Percentiles rank a stretch among this genome's conserved stretches.
phyloP scores from a whole-genome alignment of 495 filamentous ascomycete genomes.

The Clavariopsis aquatica region DNA sequence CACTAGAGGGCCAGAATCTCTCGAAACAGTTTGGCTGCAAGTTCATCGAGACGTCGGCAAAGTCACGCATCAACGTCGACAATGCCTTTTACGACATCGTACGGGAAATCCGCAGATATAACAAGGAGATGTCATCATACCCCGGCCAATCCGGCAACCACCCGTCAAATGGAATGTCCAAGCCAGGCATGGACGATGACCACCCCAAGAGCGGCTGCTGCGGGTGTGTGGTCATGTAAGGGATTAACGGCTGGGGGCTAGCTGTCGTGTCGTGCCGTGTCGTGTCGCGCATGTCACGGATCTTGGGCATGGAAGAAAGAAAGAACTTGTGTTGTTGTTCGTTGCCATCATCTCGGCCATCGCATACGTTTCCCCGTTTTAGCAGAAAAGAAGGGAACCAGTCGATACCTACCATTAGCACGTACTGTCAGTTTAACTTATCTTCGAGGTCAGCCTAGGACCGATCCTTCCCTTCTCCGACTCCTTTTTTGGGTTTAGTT shows the following conservation, averaged over 20 bases:
- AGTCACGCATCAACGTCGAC: slow-evolving; percentile 96
- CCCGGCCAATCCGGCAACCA: slow-evolving; percentile 64
- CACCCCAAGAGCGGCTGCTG: slow-evolving; percentile 78
- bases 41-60: slow-evolving; percentile 98
- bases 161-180: slow-evolving; percentile 61
- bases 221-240: slow-evolving; percentile 86
- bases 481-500: slow-evolving; percentile 26
- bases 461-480: slow-evolving; percentile 33
- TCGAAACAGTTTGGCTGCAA: slow-evolving; percentile 88
- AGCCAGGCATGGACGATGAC: slow-evolving; percentile 76
- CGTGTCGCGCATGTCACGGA: too few species aligned
- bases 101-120: slow-evolving; percentile 93
- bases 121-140: slow-evolving; percentile 92
- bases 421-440: slow-evolving; percentile 32
- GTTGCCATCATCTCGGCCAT: slow-evolving; percentile 26
- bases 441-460: slow-evolving; percentile 24
- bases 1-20: slow-evolving; percentile 83
- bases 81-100: slow-evolving; percentile 98
- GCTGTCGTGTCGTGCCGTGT: too few species aligned
- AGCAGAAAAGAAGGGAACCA: slow-evolving; percentile 11
- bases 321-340: slow-evolving; percentile 31
- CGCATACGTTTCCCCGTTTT: slow-evolving; percentile 21
- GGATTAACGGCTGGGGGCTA: neutral
- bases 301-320: slow-evolving; percentile 20
- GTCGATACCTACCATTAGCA: slow-evolving; percentile 36